A percentile compares a stretch with the other conserved stretches of the same genome.
Conservation (phyloP, 2,329 filamentous ascomycete genomes). For the Colletotrichum lentis region DNA sequence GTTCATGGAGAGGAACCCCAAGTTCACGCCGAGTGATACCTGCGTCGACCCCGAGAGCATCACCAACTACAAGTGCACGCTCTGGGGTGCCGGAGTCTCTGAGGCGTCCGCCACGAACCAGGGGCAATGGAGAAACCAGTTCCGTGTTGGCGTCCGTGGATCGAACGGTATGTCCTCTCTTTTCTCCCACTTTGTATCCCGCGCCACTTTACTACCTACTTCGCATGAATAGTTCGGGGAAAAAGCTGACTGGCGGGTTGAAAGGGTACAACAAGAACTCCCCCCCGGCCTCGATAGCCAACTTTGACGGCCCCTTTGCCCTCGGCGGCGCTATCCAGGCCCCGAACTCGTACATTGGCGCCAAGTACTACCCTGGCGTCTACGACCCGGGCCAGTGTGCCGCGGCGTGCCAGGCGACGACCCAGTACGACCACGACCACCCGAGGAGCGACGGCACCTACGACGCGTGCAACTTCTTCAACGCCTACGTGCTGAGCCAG, state of each 20-base stretch:
- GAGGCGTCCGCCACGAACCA: conserved; percentile 25
- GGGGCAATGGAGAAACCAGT: conserved; percentile 32
- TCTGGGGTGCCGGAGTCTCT: conserved; percentile 15
- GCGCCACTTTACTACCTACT: too few relatives aligned
- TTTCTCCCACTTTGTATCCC: too few relatives aligned
- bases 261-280: conserved; percentile 17
- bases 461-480: conserved; percentile 35
- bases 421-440: conserved; percentile 22
- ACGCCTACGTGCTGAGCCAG: conserved; percentile 25
- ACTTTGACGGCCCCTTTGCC: neutral
- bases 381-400: conserved; percentile 24
- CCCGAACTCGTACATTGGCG: conserved; percentile 16
- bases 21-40: neutral
- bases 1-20: conserved; percentile 28
- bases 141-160: conserved; percentile 34
- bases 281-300: neutral
- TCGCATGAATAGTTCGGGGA: too few relatives aligned
- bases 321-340: conserved; percentile 25
- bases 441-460: conserved; percentile 24
- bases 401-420: conserved; percentile 21
- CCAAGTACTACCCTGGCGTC: conserved; percentile 15
- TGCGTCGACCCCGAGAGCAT: conserved; percentile 26
- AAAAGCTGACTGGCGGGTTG: neutral
- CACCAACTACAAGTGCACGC: conserved; percentile 27
- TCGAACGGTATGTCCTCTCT: conserved; percentile 31